Percentiles rank a stretch among this genome's conserved stretches.
phyloP scores from a whole-genome alignment of 2,329 filamentous ascomycete genomes.

The Stachybotrys chlorohalonatus region DNA sequence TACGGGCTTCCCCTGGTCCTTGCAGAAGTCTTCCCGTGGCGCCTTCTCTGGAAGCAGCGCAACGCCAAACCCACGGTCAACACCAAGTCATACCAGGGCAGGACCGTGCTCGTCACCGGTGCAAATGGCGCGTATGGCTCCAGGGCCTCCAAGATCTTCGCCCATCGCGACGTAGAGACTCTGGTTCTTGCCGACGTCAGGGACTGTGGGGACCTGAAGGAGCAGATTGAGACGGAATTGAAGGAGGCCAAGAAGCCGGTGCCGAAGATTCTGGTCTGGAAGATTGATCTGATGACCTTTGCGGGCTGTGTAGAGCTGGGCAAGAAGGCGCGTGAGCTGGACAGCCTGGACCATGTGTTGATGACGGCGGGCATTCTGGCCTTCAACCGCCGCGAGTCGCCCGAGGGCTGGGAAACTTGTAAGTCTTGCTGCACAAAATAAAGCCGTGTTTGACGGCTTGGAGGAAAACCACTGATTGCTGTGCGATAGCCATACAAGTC shows the following conservation, averaged over 20 bases:
- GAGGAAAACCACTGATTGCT: no score
- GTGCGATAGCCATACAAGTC: conserved; percentile 16
- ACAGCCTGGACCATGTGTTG: conserved; percentile 24
- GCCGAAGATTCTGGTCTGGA: conserved; percentile 25
- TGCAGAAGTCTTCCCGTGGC: conserved; percentile 25
- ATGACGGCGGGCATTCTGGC: conserved; percentile 26
- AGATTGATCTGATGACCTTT: conserved; percentile 26
- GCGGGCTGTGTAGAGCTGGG: conserved; percentile 21
- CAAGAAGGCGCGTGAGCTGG: conserved; percentile 7
- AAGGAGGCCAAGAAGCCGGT: conserved; percentile 10
- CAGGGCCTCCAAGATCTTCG: conserved; percentile 24
- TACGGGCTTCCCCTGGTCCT: conserved; percentile 7
- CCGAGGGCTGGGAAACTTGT: conserved; percentile 29
- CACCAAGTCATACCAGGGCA: conserved; percentile 24
- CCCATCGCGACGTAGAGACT: conserved; percentile 20
- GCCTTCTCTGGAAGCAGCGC: conserved; percentile 20
- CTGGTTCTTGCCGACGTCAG: conserved; percentile 26
- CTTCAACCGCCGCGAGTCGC: conserved; percentile 23
- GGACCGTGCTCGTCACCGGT: conserved; percentile 25
- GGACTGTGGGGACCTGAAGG: conserved; percentile 20
- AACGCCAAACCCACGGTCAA: conserved; percentile 20
- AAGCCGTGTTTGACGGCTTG: no score
- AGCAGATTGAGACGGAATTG: conserved; percentile 22
- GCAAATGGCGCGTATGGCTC: conserved; percentile 27
- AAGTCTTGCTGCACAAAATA: conserved; percentile 5